These are phyloP conservation scores for Didymella keratinophila DNA, from an alignment of 2,329 filamentous ascomycete genomes.

Conservation along the genomic window DNA sequence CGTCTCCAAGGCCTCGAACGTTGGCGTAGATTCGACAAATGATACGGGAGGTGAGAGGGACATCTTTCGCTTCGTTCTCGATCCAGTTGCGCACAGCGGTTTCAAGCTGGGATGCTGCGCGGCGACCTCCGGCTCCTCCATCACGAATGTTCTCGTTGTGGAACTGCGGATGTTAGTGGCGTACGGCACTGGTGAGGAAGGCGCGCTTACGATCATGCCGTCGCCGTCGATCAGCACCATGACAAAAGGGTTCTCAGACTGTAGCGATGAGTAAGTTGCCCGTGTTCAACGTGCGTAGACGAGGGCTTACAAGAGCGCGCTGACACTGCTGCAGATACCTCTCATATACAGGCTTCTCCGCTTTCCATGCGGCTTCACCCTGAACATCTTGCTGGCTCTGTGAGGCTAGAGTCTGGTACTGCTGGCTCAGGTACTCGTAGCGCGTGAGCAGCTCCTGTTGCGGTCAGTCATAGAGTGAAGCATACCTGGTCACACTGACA, in stretches of 20 bases:
- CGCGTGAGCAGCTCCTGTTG: slow-evolving; percentile 51
- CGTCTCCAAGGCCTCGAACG: slow-evolving; percentile 59
- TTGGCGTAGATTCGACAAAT: slow-evolving; percentile 64
- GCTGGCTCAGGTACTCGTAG: slow-evolving; percentile 49
- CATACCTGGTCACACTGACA: slow-evolving; percentile 26
- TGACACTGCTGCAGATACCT: slow-evolving; percentile 26
- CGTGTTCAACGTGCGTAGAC: not conserved
- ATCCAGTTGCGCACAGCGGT: slow-evolving; percentile 55
- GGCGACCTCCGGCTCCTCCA: slow-evolving; percentile 62
- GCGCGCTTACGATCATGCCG: slow-evolving; percentile 54
- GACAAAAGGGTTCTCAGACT: slow-evolving; percentile 58
- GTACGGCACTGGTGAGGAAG: not conserved
- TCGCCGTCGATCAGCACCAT: slow-evolving; percentile 64
- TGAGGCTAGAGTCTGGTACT: slow-evolving; percentile 40
- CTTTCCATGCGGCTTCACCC: slow-evolving; percentile 29
- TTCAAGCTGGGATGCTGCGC: slow-evolving; percentile 61
- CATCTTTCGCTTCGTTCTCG: slow-evolving; percentile 41
- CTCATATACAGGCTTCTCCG: slow-evolving; percentile 34
- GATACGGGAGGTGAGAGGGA: slow-evolving; percentile 57
- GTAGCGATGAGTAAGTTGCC: slow-evolving; percentile 3
- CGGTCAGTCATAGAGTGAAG: slow-evolving; percentile 10
- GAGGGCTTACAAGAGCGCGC: slow-evolving; percentile 34
- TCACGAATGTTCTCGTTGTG: slow-evolving; percentile 58
- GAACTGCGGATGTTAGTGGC: slow-evolving; percentile 46
- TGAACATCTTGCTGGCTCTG: slow-evolving; percentile 37